These are phyloP conservation scores for Fomitopsis betulina DNA, from an alignment of 1,284 basidiomycete genomes.

Conservation along the genomic window DNA sequence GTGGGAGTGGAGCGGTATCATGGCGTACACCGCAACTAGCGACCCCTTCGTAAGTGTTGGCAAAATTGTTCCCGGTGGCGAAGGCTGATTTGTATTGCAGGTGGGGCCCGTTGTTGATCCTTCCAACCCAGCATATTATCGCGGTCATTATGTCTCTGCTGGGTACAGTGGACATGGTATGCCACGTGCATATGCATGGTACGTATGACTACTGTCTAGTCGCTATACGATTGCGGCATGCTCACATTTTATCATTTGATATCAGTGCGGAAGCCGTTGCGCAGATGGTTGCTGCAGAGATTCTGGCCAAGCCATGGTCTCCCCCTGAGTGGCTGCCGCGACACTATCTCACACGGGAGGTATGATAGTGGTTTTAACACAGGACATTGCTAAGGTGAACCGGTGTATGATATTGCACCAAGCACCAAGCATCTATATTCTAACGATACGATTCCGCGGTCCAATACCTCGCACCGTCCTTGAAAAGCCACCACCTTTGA, in stretches of 20 bases:
- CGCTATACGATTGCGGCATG: background rate
- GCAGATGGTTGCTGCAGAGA: slow-evolving; percentile 57
- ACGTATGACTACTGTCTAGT: slow-evolving; percentile 15
- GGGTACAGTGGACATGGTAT: slow-evolving; percentile 82
- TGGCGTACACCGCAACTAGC: slow-evolving; percentile 64
- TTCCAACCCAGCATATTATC: slow-evolving; percentile 22
- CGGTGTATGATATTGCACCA: no score
- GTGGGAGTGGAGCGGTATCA: slow-evolving; percentile 84
- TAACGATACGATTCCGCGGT: background rate
- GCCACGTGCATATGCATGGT: slow-evolving; percentile 75
- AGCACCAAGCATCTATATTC: no score
- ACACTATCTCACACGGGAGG: slow-evolving; percentile 43
- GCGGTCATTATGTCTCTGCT: slow-evolving; percentile 70
- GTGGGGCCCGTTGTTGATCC: slow-evolving; percentile 57
- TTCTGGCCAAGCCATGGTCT: slow-evolving; percentile 42
- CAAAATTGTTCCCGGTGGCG: background rate
- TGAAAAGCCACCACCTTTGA: background rate
- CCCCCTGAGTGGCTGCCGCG: slow-evolving; percentile 60
- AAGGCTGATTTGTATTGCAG: slow-evolving; percentile 28
- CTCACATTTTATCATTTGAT: background rate
- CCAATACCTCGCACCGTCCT: background rate
- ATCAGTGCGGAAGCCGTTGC: slow-evolving; percentile 72
- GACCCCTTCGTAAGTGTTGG: slow-evolving; percentile 63
- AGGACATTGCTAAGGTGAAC: no score
- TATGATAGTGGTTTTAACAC: no score